A percentile compares a stretch with the other conserved stretches of the same genome.
phyloP scores from a whole-genome alignment of 345 rosid genomes.

The Microthlaspi erraticum region DNA sequence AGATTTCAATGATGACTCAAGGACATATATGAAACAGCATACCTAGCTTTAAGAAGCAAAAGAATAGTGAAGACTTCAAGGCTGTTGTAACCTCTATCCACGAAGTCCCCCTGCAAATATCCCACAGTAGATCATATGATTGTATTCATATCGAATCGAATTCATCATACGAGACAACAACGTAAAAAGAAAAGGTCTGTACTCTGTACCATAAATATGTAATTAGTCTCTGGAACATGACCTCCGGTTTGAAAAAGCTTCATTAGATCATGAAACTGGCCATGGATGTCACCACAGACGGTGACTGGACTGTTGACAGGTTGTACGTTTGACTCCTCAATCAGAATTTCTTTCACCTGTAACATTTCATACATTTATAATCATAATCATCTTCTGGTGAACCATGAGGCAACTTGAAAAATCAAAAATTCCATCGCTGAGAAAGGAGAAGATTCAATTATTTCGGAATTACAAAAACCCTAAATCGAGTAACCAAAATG shows the following conservation, averaged over 20 bases:
- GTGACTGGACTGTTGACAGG: constrained; percentile 99
- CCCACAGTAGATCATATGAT: constrained; percentile 12
- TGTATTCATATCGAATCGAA: background rate
- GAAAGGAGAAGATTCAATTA: background rate
- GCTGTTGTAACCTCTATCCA: constrained; percentile 94
- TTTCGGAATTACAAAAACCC: constrained; percentile 14
- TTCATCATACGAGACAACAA: background rate
- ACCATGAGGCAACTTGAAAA: constrained; percentile 4
- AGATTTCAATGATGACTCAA: background rate
- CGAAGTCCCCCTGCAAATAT: constrained; percentile 79
- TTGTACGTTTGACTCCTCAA: constrained; percentile 98
- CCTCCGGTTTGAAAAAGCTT: constrained; percentile 99
- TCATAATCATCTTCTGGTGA: constrained; percentile 9
- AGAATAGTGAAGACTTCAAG: constrained; percentile 95
- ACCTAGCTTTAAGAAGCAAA: constrained; percentile 96
- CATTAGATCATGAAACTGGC: constrained; percentile 98
- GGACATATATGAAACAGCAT: constrained; percentile 15
- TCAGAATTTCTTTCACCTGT: constrained; percentile 92
- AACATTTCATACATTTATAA: constrained; percentile 13
- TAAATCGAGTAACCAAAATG: constrained; percentile 9
- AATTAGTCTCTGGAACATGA: constrained; percentile 96
- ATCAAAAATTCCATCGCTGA: constrained; percentile 5
- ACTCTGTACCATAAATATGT: constrained; percentile 85
- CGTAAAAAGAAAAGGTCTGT: background rate
- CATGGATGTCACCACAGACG: constrained; percentile 98